Evolutionary conservation across 768 basidiomycete species (phyloP).

Genomic region (Psilocybe sp.): DNA sequence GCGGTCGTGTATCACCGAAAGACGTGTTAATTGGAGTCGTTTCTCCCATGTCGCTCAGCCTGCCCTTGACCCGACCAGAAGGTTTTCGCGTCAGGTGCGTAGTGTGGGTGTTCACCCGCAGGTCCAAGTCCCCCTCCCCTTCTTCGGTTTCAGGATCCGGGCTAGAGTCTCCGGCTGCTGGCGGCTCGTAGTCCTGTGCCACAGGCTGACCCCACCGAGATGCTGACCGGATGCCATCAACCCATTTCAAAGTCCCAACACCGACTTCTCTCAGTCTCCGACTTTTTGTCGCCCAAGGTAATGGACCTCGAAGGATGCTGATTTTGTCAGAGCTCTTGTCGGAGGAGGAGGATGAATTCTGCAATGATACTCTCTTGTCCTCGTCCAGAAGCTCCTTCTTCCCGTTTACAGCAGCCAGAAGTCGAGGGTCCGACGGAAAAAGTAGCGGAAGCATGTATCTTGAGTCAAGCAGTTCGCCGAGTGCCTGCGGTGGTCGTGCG

Average conservation of each 20-base stretch:
- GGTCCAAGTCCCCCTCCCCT: slow-evolving; percentile 32
- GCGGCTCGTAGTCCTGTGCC: slow-evolving; percentile 32
- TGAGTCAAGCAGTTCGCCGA: slow-evolving; percentile 91
- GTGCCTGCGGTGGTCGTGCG: slow-evolving; percentile 69
- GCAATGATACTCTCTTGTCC: slow-evolving; percentile 14
- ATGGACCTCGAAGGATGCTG: slow-evolving; percentile 34
- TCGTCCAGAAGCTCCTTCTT: slow-evolving; percentile 36
- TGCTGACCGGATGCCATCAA: slow-evolving; percentile 64
- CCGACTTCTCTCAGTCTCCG: slow-evolving; percentile 61
- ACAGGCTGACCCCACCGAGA: slow-evolving; percentile 56
- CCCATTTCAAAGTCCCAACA: slow-evolving; percentile 59
- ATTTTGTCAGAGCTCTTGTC: slow-evolving; percentile 31
- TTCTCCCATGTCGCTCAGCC: slow-evolving; percentile 43
- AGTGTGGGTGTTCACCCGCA: slow-evolving; percentile 38
- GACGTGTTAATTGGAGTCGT: slow-evolving; percentile 34
- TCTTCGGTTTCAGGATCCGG: slow-evolving; percentile 10
- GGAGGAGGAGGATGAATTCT: slow-evolving; percentile 15
- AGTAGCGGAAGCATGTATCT: slow-evolving; percentile 88
- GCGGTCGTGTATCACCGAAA: slow-evolving; percentile 9
- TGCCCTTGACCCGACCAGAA: slow-evolving; percentile 53
- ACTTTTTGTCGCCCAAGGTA: slow-evolving; percentile 60
- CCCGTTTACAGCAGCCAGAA: slow-evolving; percentile 68
- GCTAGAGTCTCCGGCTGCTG: slow-evolving; percentile 37
- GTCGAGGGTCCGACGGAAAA: slow-evolving; percentile 77
- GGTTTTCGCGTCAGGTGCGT: slow-evolving; percentile 70